Evolutionary conservation across 1,284 basidiomycete genomes (phyloP).

Genomic region (Apiotrichum mycotoxinovorans): DNA sequence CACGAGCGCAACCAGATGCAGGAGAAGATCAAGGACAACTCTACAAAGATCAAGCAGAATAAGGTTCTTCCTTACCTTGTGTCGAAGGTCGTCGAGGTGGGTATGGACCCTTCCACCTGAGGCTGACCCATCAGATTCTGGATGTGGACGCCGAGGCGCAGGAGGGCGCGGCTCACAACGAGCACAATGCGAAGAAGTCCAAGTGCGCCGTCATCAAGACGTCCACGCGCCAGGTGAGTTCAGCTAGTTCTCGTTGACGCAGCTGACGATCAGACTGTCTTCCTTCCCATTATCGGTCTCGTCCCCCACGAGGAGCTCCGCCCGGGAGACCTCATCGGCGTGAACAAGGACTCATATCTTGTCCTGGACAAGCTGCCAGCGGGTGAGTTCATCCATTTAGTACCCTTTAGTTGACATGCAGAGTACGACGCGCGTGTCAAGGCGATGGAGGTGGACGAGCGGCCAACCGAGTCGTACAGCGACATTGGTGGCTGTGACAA

Average conservation of each 20-base stretch:
- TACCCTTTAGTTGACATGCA: conserved; percentile 30
- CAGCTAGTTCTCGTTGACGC: background rate
- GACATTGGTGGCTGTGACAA: conserved; percentile 77
- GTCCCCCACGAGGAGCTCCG: conserved; percentile 85
- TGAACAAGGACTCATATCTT: conserved; percentile 99
- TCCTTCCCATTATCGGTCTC: conserved; percentile 95
- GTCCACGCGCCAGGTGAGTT: conserved; percentile 72
- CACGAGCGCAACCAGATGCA: conserved; percentile 96
- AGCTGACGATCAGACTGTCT: conserved; percentile 67
- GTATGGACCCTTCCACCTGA: conserved; percentile 14
- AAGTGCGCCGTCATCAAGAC: conserved; percentile 99
- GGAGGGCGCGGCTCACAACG: conserved; percentile 87
- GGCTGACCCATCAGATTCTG: conserved; percentile 64
- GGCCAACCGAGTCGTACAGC: conserved; percentile 72
- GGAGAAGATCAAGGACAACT: conserved; percentile 97
- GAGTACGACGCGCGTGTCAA: conserved; percentile 77
- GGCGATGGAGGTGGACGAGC: conserved; percentile 89
- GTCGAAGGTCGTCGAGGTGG: conserved; percentile 91
- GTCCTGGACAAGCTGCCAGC: conserved; percentile 79
- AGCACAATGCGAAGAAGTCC: conserved; percentile 89
- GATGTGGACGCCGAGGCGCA: conserved; percentile 93
- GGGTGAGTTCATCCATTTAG: conserved; percentile 25
- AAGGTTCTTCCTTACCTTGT: conserved; percentile 98
- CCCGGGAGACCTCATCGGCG: conserved; percentile 92
- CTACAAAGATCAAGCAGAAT: conserved; percentile 99